Evolutionary conservation across 148 eudicot genomes (phyloP).

Genomic region (Dysphania ambrosioides): DNA sequence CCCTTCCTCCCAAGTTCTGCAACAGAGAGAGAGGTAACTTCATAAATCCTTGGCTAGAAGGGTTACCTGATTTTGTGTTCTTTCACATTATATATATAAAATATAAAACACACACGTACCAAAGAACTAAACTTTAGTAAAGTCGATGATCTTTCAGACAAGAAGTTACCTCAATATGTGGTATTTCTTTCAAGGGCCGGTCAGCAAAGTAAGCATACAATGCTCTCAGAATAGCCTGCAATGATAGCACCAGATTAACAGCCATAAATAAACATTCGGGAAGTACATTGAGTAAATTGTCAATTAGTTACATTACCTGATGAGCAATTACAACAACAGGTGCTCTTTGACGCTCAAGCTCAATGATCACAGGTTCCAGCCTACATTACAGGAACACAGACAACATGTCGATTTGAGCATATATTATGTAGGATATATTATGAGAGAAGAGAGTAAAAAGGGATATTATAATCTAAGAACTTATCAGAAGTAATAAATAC

Average conservation of each 20-base stretch:
- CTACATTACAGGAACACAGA: constrained; percentile 36
- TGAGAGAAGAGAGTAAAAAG: background rate
- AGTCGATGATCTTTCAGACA: background rate
- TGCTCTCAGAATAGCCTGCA: constrained; percentile 85
- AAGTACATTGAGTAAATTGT: constrained; percentile 1
- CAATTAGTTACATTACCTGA: constrained; percentile 52
- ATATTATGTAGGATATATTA: background rate
- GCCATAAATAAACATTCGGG: background rate
- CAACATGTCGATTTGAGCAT: constrained; percentile 4
- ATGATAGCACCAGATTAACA: background rate
- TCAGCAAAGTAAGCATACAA: constrained; percentile 98
- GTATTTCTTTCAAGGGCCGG: constrained; percentile 89
- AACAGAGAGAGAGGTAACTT: too few species aligned
- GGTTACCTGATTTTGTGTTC: too few species aligned
- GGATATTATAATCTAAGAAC: background rate
- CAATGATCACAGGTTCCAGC: constrained; percentile 95
- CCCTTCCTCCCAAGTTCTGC: too few species aligned
- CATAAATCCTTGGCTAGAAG: too few species aligned
- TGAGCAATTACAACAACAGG: constrained; percentile 97
- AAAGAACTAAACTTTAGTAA: too few species aligned
- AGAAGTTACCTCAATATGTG: constrained; percentile 83
- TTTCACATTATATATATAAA: too few species aligned
- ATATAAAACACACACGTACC: too few species aligned
- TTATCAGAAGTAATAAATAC: background rate
- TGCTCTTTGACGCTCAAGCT: constrained; percentile 96